Evolutionary conservation across 164 flowering plant species (phyloP).

Genomic region (Liquidambar formosana): DNA sequence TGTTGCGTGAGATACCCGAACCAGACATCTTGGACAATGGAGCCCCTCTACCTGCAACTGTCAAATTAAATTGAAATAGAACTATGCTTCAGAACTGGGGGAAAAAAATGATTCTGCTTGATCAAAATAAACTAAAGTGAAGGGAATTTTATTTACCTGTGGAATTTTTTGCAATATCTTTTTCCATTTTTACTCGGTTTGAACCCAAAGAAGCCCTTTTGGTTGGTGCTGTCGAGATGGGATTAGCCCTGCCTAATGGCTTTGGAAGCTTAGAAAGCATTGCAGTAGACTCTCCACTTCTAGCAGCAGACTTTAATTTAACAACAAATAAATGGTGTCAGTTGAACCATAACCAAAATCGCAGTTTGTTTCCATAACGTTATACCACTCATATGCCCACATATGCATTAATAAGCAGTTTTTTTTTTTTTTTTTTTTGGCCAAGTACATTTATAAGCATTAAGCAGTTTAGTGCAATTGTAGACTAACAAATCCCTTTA

Average conservation of each 20-base stretch:
- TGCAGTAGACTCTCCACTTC: slow-evolving; percentile 33
- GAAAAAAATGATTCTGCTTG: not conserved
- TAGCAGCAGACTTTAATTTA: slow-evolving; percentile 26
- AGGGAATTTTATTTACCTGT: slow-evolving; percentile 24
- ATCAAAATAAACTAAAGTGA: slow-evolving; percentile 1
- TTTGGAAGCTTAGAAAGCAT: slow-evolving; percentile 49
- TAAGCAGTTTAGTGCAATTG: too few relatives aligned
- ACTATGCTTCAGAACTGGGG: not conserved
- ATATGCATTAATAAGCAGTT: not conserved
- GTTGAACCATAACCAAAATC: slow-evolving; percentile 4
- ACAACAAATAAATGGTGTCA: slow-evolving; percentile 17
- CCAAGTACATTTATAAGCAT: too few relatives aligned
- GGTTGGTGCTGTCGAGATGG: slow-evolving; percentile 36
- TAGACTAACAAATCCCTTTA: not conserved
- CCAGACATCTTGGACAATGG: slow-evolving; percentile 28
- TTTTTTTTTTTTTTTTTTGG: too few relatives aligned
- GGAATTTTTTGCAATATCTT: slow-evolving; percentile 27
- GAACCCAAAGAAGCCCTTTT: slow-evolving; percentile 53
- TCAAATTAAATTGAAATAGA: not conserved
- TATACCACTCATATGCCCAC: not conserved
- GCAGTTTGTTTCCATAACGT: not conserved
- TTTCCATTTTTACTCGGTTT: slow-evolving; percentile 36
- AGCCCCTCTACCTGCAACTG: slow-evolving; percentile 35
- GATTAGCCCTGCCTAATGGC: slow-evolving; percentile 26
- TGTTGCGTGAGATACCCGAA: slow-evolving; percentile 23